Evolutionary conservation across 2,329 filamentous ascomycete genomes (phyloP), one percentile per base, ranked within the genome.

Genomic region (Pseudogymnoascus sp.): DNA sequence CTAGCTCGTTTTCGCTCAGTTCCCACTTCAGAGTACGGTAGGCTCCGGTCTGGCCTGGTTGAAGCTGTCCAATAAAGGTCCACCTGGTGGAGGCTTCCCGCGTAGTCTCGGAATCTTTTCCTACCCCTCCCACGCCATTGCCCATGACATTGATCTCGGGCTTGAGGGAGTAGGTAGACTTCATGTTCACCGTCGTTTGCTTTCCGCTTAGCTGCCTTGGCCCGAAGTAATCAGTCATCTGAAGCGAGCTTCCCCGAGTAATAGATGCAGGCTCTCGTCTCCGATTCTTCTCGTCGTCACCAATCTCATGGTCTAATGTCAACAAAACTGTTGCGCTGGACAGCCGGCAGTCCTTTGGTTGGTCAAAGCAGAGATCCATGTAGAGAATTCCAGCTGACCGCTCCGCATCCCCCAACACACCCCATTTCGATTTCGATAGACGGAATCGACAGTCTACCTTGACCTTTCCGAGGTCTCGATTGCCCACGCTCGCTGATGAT

Each of bases 221-320:
- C 5, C 66, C 66, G 57, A 63, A 67, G 38, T 62, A 62, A 25
- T 67, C 62, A 15, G 63, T 67, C 15, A 67, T 60, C 30, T 65
- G 59, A 15, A 63, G 57, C 9, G 47, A 39, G 36, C 39, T 50
- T 15, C 5, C n/a, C 39, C 33, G 9, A 18, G 12, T 11, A 12
- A 18, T 15, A 50, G 8, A 36, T 4, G 7, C 38, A 41, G 18
- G 18, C 18, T 41, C 18, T 41, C 7, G 18, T 22, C 18, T 41
- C 18, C 38, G 18, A 41, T 41, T 7, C 18, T 14, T 22, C 18
- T 41, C 38, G 6, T 22, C 9, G 6, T 6, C 18, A 41, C 18
- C 18, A 41, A 41, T 22, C 38, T 18, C 30, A 15, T 62, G 25
- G 14, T 61, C 35, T 38, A 62, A 57, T 3, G 60, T 66, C 18